A percentile compares a stretch with the other conserved stretches of the same genome.
Conservation (phyloP, 2,329 filamentous ascomycete genomes). For the Nemania sp. region DNA sequence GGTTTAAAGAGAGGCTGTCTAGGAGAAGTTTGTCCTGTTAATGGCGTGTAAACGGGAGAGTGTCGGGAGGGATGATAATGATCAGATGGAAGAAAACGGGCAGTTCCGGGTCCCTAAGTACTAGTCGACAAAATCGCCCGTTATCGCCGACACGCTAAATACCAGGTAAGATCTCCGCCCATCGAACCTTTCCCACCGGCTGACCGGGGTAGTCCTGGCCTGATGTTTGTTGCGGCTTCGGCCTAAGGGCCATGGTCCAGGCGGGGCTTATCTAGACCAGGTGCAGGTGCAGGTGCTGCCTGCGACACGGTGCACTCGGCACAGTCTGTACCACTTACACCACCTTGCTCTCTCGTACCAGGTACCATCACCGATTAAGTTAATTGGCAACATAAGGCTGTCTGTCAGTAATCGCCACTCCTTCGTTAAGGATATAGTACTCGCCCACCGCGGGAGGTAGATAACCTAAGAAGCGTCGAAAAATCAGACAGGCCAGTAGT, state of each 20-base stretch:
- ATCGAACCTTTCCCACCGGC: slow-evolving; percentile 17
- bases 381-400: neutral
- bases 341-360: slow-evolving; percentile 17
- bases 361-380: slow-evolving; percentile 18
- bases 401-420: neutral
- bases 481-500: too few species aligned
- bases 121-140: slow-evolving; percentile 16
- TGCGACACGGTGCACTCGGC: slow-evolving; percentile 29
- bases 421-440: neutral
- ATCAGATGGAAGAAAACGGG: slow-evolving; percentile 32
- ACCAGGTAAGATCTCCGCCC: slow-evolving; percentile 1
- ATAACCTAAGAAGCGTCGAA: neutral
- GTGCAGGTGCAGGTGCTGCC: neutral
- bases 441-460: neutral
- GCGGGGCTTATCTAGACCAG: slow-evolving; percentile 32
- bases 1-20: slow-evolving; percentile 20
- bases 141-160: slow-evolving; percentile 38
- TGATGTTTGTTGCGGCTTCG: slow-evolving; percentile 38
- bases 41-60: slow-evolving; percentile 9
- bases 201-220: slow-evolving; percentile 24
- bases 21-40: slow-evolving; percentile 6
- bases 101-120: slow-evolving; percentile 33
- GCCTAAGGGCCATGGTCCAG: slow-evolving; percentile 31
- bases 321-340: slow-evolving; percentile 12
- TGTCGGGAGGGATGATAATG: neutral